phyloP scores from a whole-genome alignment of 495 filamentous ascomycete genomes.

The Amorphotheca resinae region DNA sequence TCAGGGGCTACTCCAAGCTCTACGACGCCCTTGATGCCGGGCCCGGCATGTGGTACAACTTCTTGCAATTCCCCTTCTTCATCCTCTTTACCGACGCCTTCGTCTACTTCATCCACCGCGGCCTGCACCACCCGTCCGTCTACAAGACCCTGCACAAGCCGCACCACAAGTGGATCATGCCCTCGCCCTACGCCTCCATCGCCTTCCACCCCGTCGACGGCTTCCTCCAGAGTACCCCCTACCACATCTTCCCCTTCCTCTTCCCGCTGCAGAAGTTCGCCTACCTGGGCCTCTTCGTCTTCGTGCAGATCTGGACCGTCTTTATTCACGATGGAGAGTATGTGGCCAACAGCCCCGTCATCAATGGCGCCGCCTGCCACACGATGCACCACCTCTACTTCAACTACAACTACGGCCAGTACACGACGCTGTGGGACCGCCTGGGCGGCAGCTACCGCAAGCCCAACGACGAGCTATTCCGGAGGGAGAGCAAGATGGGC shows the following conservation, averaged over 20 bases:
- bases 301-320: constrained; percentile 96
- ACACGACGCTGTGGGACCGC: constrained; percentile 90
- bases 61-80: constrained; percentile 84
- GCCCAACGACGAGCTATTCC: constrained; percentile 80
- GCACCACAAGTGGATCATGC: constrained; percentile 99
- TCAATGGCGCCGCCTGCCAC: constrained; percentile 95
- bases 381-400: constrained; percentile 97
- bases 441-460: constrained; percentile 78
- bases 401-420: constrained; percentile 98
- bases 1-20: constrained; percentile 75
- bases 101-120: constrained; percentile 94
- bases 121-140: constrained; percentile 66
- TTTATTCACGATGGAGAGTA: constrained; percentile 98
- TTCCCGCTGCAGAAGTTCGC: constrained; percentile 89
- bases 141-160: constrained; percentile 92
- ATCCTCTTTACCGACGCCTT: constrained; percentile 82
- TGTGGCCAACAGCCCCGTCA: constrained; percentile 70
- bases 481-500: constrained; percentile 79
- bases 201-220: constrained; percentile 95
- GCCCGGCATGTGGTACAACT: constrained; percentile 64
- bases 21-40: constrained; percentile 67
- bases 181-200: constrained; percentile 81
- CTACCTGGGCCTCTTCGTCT: constrained; percentile 74
- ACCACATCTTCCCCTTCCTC: constrained; percentile 87
- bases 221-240: constrained; percentile 82